Evolutionary conservation across 2,329 filamentous ascomycete species (phyloP), one percentile per base, ranked within the genome.

Genomic region (Clathrospora elynae): DNA sequence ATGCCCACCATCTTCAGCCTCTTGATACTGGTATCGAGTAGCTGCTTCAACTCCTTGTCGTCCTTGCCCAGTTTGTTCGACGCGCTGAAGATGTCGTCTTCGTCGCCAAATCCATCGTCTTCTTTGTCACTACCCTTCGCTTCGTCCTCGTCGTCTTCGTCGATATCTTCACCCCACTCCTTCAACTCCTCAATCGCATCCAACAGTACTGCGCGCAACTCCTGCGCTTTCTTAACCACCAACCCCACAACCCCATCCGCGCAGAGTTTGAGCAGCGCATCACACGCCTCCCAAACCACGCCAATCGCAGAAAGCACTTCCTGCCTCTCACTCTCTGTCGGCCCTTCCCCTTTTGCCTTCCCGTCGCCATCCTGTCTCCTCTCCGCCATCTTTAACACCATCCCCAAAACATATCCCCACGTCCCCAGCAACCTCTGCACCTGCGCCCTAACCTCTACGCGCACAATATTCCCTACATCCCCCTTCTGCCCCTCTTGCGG

Each of bases 101-200:
- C 67, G 41, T 79, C 79, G 55, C n/a, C n/a, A n/a, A n/a, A n/a
- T n/a, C n/a, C n/a, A n/a, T n/a, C n/a, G n/a, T n/a, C n/a, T n/a
- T n/a, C n/a, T n/a, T 84, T 53, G 23, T 62, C 66, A 4, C 69
- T 20, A 65, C 68, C 12, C 68, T 74, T 42, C 64, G 72, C 35
- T 2, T 71, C 60, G 3, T 61, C 70, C 4, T 72, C 75, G 1
- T 83, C 83, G 1, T 83, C 83, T 3, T 82, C 80, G 0, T 80
- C 78, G 7, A 82, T 79, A 58, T 90, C 86, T 1, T 90, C 87
- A 13, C 85, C 83, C 90, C 91, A 96, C 57, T 92, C 89, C 65
- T 90, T 88, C 53, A 96, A 70, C 72, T 96, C 92, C 50, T 88
- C 82, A 55, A 95, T 81, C 0, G 90, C 87, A 72, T 96, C 92